phyloP scores from a whole-genome alignment of 1,284 basidiomycete species.

The Leccinum subspadiceum region DNA sequence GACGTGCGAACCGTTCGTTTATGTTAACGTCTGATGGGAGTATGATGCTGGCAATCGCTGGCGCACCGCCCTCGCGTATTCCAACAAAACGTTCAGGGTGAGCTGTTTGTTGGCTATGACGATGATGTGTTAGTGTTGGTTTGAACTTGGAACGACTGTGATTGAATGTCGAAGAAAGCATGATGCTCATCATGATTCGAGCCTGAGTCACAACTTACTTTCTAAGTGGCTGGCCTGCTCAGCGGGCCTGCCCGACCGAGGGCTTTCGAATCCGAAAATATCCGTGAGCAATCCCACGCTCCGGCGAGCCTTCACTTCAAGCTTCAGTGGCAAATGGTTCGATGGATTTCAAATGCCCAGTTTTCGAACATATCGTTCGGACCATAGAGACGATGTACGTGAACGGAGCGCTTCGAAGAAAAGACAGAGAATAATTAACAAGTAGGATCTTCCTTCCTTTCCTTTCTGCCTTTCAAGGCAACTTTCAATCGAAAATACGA shows the following conservation, averaged over 20 bases:
- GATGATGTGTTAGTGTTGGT: neutral
- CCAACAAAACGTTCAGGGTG: neutral
- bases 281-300: neutral
- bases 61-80: neutral
- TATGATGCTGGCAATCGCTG: neutral
- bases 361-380: neutral
- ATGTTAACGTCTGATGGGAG: neutral
- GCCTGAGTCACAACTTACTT: neutral
- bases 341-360: neutral
- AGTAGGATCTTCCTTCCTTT: neutral
- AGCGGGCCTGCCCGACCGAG: neutral
- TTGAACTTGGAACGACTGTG: neutral
- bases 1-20: neutral
- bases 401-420: neutral
- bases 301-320: neutral
- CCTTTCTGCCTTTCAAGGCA: conserved; percentile 4
- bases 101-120: neutral
- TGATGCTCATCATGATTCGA: neutral
- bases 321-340: neutral
- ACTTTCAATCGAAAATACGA: neutral
- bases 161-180: neutral
- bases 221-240: neutral
- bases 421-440: neutral
- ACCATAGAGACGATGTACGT: neutral
- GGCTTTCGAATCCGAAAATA: neutral